phyloP scores from a whole-genome alignment of 257 asterid species.

The Solanum acaule region DNA sequence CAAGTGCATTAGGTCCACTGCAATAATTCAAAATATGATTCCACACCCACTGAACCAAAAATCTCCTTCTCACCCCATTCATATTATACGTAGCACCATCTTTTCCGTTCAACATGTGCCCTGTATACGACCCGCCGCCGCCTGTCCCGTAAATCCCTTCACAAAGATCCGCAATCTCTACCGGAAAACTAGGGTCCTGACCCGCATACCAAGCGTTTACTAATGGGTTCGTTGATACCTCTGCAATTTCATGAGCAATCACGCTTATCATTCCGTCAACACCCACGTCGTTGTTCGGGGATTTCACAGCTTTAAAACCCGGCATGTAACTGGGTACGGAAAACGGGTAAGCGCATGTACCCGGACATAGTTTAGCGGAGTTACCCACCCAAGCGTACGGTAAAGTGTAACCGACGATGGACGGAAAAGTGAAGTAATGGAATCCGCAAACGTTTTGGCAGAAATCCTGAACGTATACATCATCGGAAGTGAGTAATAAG shows the following conservation, averaged over 20 bases:
- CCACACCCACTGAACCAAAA: slow-evolving; percentile 95
- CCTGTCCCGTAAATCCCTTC: slow-evolving; percentile 91
- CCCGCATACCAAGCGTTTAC: slow-evolving; percentile 93
- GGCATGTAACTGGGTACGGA: slow-evolving; percentile 68
- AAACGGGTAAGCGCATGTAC: slow-evolving; percentile 72
- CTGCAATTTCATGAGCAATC: slow-evolving; percentile 84
- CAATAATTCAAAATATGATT: slow-evolving; percentile 63
- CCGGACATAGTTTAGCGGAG: slow-evolving; percentile 70
- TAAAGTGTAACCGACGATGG: slow-evolving; percentile 82
- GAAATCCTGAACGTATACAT: slow-evolving; percentile 66
- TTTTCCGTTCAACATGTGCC: slow-evolving; percentile 60
- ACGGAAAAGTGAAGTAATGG: slow-evolving; percentile 82
- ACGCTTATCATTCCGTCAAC: slow-evolving; percentile 91
- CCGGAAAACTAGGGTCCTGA: slow-evolving; percentile 67
- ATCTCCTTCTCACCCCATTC: slow-evolving; percentile 75
- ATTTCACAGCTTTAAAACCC: slow-evolving; percentile 38
- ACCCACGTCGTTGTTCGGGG: slow-evolving; percentile 77
- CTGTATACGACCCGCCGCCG: slow-evolving; percentile 81
- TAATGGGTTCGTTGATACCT: slow-evolving; percentile 66
- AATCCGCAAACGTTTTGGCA: slow-evolving; percentile 72
- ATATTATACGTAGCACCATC: slow-evolving; percentile 85
- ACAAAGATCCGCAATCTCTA: slow-evolving; percentile 84
- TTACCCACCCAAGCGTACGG: slow-evolving; percentile 97
- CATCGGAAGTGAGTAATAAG: slow-evolving; percentile 62
- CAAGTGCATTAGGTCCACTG: slow-evolving; percentile 92